Base-by-base conservation (phyloP, 306 rosid species). In the Cajanus cajan region DNA sequence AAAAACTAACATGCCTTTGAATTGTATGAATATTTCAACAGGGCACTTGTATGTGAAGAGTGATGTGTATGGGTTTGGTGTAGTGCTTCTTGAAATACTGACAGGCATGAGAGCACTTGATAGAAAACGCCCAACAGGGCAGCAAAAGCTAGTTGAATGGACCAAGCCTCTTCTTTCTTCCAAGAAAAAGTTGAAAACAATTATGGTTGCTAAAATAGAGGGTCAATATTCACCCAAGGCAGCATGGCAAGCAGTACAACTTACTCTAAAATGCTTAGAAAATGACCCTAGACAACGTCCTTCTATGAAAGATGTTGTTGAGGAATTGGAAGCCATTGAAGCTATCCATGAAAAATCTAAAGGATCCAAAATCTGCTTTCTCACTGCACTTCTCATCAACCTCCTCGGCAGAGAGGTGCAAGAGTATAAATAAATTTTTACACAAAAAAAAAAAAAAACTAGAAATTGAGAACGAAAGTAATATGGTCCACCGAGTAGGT, bases 31-130 rank as follows among this genome's bases (percentile, higher is more conserved):
- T 62, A 9, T n/a, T 81, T 82, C 7, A 76, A 86, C 90, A 94
- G 98, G 98, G 4, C 97, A 92, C 86, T 88, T 94, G 70, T 94
- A 94, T 21, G 95, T 92, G 54, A 90, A 91, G 86, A 94, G 98
- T 55, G 97, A 94, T 15, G 97, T 95, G 47, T 95, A 95, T 10
- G 97, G 97, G 0, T 95, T 91, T 7, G 98, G 98, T 8, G 98
- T 90, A 4, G 97, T 94, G 64, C 66, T 92, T 52, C 93, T 94
- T 0, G 97, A 94, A 82, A 73, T 92, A 43, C 59, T 94, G 44
- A 88, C 95, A 12, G 95, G 97, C 51, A 43, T 86, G 71, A 77
- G 91, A 14, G 94, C 94, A 36, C 48, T 85, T 1, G 97, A 92
- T 65, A n/a, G 41, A 8, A 83, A 36, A 37, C 76, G 97, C 36